Evolutionary conservation across 768 basidiomycete species (phyloP).

Genomic region (Exsudoporus frostii): DNA sequence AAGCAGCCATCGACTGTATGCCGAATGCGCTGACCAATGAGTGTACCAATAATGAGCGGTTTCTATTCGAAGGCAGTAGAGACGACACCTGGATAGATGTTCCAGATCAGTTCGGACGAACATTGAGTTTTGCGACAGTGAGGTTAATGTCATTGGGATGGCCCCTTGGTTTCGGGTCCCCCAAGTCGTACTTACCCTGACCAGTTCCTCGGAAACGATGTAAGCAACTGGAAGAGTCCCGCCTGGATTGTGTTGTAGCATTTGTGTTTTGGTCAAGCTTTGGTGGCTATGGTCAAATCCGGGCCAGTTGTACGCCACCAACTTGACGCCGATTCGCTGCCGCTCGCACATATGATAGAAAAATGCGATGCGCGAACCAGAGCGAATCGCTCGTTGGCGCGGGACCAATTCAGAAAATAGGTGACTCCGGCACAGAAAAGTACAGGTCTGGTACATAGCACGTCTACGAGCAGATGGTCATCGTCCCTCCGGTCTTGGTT

Average conservation of each 20-base stretch:
- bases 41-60: slow-evolving; percentile 65
- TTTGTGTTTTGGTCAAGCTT: background rate
- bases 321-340: background rate
- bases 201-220: slow-evolving; percentile 56
- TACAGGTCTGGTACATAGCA: slow-evolving; percentile 6
- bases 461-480: slow-evolving; percentile 9
- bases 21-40: slow-evolving; percentile 54
- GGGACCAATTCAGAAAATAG: background rate
- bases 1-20: slow-evolving; percentile 37
- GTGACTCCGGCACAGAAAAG: background rate
- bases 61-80: slow-evolving; percentile 65
- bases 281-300: background rate
- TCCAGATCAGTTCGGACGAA: background rate
- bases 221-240: slow-evolving; percentile 37
- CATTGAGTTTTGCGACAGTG: background rate
- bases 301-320: background rate
- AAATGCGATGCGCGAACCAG: background rate
- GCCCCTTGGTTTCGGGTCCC: background rate
- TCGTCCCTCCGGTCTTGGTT: slow-evolving; percentile 43
- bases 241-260: slow-evolving; percentile 8
- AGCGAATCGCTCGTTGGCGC: background rate
- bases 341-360: background rate
- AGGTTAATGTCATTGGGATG: background rate
- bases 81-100: slow-evolving; percentile 39
- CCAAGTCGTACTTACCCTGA: slow-evolving; percentile 37